Base-by-base conservation (phyloP, 495 filamentous ascomycete species). In the Amniculicola lignicola region DNA sequence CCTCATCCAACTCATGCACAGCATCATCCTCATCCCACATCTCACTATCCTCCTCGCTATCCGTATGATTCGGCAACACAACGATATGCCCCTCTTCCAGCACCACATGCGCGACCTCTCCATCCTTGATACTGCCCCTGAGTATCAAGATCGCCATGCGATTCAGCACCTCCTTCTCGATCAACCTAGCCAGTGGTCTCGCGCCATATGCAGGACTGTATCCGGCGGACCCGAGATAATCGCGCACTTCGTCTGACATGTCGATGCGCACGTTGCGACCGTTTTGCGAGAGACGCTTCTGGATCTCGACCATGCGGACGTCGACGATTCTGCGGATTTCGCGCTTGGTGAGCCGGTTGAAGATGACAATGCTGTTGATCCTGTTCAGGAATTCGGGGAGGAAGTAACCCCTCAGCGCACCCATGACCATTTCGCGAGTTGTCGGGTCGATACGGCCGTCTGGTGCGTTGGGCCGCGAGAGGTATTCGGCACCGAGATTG, bases 241-340 rank as follows among this genome's bases (percentile, higher is more conserved):
- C 89, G 69, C 89, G 90, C 64, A 91, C 93, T 45, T 86, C 86
- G 12, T 87, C 80, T 22, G 83, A 79, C 63, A 92, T 86, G 18
- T 82, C 67, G 67, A 98, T 90, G 4, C 51, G 70, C 51, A 98
- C 84, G 53, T 90, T 91, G 57, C 90, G 84, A 59, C 82, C 82
- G 70, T 96, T 97, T 59, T 79, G 71, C 38, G 74, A 68, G 4
- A 98, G 81, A 16, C 93, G 86, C 65, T 89, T 86, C 79, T 98
- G 93, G 64, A 98, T 90, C 69, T 98, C 93, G 9, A 58, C 42
- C 18, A 98, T 79, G 23, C 93, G 86, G 24, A 98, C 80, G 59
- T 98, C 94, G 48, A 98, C 93, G 70, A 98, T 97, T 74, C 80
- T 87, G 64, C 93, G 84, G 67, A 98, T 98, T 73, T 98, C 93